Conservation (phyloP, 1,139 yeast species). For the Magnusiomyces tetraspermus region DNA sequence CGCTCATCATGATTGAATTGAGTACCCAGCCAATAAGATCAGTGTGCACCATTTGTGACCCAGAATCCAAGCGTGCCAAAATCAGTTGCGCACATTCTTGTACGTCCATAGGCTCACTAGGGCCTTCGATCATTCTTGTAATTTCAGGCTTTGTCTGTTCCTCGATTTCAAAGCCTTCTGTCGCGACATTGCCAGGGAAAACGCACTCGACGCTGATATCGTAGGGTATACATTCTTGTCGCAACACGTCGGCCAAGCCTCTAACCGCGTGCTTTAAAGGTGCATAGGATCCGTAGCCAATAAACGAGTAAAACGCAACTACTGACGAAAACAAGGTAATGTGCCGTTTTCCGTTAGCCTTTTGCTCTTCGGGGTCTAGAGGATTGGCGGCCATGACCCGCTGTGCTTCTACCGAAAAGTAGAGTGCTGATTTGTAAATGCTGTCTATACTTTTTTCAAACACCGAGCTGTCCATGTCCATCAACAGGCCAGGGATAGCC, state of each 20-base stretch:
- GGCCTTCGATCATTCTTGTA: slow-evolving; percentile 76
- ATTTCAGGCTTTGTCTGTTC: slow-evolving; percentile 78
- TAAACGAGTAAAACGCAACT: slow-evolving; percentile 74
- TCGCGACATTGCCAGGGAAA: slow-evolving; percentile 80
- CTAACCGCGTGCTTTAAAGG: slow-evolving; percentile 81
- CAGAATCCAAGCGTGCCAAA: slow-evolving; percentile 47
- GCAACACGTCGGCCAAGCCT: slow-evolving; percentile 60
- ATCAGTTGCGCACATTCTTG: slow-evolving; percentile 58
- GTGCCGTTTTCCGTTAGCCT: slow-evolving; percentile 36
- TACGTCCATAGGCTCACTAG: slow-evolving; percentile 61
- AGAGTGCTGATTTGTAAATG: slow-evolving; percentile 68
- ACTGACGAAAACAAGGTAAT: slow-evolving; percentile 72
- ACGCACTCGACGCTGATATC: slow-evolving; percentile 47
- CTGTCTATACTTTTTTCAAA: slow-evolving; percentile 51
- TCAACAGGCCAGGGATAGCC: slow-evolving; percentile 68
- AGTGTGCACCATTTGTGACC: slow-evolving; percentile 69
- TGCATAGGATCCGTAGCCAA: slow-evolving; percentile 85
- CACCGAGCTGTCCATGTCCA: slow-evolving; percentile 53
- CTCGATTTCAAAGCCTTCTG: slow-evolving; percentile 82
- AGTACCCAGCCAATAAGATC: slow-evolving; percentile 82
- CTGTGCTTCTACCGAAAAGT: slow-evolving; percentile 51
- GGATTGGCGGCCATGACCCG: slow-evolving; percentile 36
- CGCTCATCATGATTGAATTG: slow-evolving; percentile 60
- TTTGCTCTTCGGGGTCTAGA: slow-evolving; percentile 8
- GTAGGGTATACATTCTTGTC: slow-evolving; percentile 71